A percentile compares a stretch with the other conserved stretches of the same genome.
phyloP scores from a whole-genome alignment of 2,329 filamentous ascomycete genomes.

The Microcera coccophila region DNA sequence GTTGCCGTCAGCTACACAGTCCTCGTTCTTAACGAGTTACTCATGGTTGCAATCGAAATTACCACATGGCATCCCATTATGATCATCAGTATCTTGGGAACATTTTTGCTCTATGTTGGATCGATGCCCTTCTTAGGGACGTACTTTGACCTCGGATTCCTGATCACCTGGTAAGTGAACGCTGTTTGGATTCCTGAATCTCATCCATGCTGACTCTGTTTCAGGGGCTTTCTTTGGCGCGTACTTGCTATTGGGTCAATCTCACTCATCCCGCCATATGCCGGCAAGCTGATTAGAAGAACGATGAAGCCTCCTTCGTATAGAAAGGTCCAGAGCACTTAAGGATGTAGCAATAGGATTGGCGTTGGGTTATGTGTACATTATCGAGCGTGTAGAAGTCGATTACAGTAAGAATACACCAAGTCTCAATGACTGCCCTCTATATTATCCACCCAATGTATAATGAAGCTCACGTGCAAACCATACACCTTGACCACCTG shows the following conservation, averaged over 20 bases:
- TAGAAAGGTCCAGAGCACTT: constrained; percentile 79
- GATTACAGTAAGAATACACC: constrained; percentile 14
- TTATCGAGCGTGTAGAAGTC: constrained; percentile 10
- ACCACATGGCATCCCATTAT: constrained; percentile 96
- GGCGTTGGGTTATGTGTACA: constrained; percentile 19
- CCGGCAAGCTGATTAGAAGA: constrained; percentile 76
- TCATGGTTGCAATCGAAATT: constrained; percentile 96
- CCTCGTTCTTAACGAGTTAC: constrained; percentile 86
- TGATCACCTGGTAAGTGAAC: constrained; percentile 61
- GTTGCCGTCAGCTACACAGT: constrained; percentile 89
- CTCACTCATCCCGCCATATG: constrained; percentile 81
- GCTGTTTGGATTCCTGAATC: neutral
- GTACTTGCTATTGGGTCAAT: constrained; percentile 75
- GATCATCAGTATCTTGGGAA: constrained; percentile 80
- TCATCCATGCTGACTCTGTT: constrained; percentile 14
- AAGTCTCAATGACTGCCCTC: constrained; percentile 12
- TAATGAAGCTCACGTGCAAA: too few species aligned
- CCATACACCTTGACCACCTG: too few species aligned
- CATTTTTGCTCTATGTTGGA: constrained; percentile 73
- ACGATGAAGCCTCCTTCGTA: constrained; percentile 91
- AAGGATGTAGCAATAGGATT: constrained; percentile 19
- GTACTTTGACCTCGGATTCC: constrained; percentile 84
- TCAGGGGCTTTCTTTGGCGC: constrained; percentile 82
- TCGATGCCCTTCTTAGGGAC: constrained; percentile 79
- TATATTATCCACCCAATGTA: too few species aligned